A percentile compares a stretch with the other conserved stretches of the same genome.
Conservation (phyloP, 108 stramenopile genomes). For the Fragilariopsis cylindrus region DNA sequence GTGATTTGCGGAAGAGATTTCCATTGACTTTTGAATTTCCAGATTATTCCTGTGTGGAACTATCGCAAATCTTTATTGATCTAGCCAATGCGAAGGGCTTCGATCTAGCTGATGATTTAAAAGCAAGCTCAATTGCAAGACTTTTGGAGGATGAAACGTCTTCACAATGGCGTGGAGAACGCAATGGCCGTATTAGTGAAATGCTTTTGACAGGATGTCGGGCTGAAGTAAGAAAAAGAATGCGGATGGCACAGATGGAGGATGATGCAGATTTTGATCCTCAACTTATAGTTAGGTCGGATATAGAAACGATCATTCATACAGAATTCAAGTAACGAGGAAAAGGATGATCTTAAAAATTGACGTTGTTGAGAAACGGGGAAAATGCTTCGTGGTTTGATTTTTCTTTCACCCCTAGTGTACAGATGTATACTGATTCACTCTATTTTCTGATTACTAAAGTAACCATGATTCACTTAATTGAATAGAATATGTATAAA, state of each 20-base stretch:
- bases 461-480: too few species aligned
- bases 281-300: constrained; percentile 72
- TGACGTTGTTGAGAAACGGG: neutral
- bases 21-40: constrained; percentile 86
- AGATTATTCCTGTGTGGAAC: constrained; percentile 79
- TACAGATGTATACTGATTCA: too few species aligned
- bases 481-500: too few species aligned
- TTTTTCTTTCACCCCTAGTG: too few species aligned
- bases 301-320: constrained; percentile 79
- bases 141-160: constrained; percentile 74
- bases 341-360: neutral
- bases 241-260: constrained; percentile 78
- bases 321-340: constrained; percentile 72
- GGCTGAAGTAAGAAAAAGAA: constrained; percentile 78
- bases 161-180: constrained; percentile 72
- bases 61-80: constrained; percentile 83
- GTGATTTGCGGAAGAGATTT: constrained; percentile 72
- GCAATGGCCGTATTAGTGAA: constrained; percentile 88
- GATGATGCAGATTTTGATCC: constrained; percentile 83
- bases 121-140: constrained; percentile 53
- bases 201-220: constrained; percentile 80
- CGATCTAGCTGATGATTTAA: constrained; percentile 65
- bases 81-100: constrained; percentile 86
- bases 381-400: too few species aligned
- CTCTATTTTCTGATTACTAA: too few species aligned